Base-by-base conservation (phyloP, 2,329 filamentous ascomycete species). In the Lecanicillium sp. region DNA sequence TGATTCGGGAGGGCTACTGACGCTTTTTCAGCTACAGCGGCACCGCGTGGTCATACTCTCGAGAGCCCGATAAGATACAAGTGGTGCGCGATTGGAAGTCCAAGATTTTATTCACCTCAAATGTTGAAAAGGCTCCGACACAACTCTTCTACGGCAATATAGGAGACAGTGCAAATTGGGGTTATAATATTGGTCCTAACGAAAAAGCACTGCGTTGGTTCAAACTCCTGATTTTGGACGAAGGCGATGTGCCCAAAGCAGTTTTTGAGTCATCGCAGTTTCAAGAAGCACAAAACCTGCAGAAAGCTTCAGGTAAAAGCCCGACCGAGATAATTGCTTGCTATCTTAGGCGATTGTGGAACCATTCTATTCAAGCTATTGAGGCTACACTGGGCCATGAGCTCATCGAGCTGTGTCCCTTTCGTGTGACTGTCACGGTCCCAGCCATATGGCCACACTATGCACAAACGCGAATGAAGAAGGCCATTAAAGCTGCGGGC, bases 391-490 rank as follows among this genome's bases (percentile, higher is more conserved):
- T 50, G 4, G 58, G 58, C 0, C n/a, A 42, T 0, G 34, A 43
- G 0, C 42, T 58, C 1, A 18, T 61, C 0, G 42, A 51, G 0
- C 37, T 42, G 8, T 45, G 49, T 5, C 47, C 25, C 0, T 53
- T 68, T 10, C 52, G 62, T 11, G 46, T 71, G 3, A 54, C 68
- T 2, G 44, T 67, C 2, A 70, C 67, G 0, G 28, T 71, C 0
- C 67, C 68, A 0, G 67, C 67, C 0, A 69, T 71, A 8, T 71
- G 68, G 66, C 60, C 62, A 0, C 47, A 56, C 0, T 65, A 65
- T 37, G 60, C 60, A 1, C 56, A 57, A 2, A 17, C 39, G 1
- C 42, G 53, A 0, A 69, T 71, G 66, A 44, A 49, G 0, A 33
- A 55, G 1, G 67, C 65, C 0, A 53, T 56, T 0, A 25, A 44